Conservation (phyloP, 345 rosid species). For the Hibiscus mutabilis region DNA sequence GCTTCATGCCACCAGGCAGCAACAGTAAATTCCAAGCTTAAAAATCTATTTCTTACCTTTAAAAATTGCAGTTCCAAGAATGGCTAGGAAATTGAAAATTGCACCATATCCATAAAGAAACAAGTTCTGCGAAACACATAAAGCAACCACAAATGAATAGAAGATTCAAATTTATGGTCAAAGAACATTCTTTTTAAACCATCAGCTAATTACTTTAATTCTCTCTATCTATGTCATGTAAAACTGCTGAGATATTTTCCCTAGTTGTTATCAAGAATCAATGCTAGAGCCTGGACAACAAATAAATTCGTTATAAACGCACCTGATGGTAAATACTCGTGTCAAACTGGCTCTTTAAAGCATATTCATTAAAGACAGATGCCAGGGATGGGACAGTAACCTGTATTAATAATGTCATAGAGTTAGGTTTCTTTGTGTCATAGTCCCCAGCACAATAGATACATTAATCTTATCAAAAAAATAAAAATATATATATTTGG, state of each 20-base stretch:
- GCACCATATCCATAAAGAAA: conserved; percentile 55
- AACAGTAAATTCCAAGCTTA: neutral
- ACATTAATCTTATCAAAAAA: conserved; percentile 7
- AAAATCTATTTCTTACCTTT: conserved; percentile 47
- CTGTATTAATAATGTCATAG: conserved; percentile 29
- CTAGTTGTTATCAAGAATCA: neutral
- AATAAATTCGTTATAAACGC: conserved; percentile 9
- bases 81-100: conserved; percentile 86
- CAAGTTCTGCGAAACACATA: conserved; percentile 48
- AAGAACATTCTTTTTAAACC: neutral
- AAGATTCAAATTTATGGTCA: neutral
- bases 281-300: neutral
- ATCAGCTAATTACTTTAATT: neutral
- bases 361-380: conserved; percentile 30
- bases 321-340: conserved; percentile 99
- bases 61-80: conserved; percentile 50
- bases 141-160: neutral
- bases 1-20: neutral
- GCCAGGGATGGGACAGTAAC: conserved; percentile 94
- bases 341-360: conserved; percentile 92
- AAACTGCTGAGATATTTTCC: neutral
- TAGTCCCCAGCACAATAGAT: neutral
- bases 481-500: neutral
- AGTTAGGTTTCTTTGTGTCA: neutral
- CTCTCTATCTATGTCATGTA: neutral